Conservation (phyloP, 805 yeast species). For the Saccharomycopsis vini region DNA sequence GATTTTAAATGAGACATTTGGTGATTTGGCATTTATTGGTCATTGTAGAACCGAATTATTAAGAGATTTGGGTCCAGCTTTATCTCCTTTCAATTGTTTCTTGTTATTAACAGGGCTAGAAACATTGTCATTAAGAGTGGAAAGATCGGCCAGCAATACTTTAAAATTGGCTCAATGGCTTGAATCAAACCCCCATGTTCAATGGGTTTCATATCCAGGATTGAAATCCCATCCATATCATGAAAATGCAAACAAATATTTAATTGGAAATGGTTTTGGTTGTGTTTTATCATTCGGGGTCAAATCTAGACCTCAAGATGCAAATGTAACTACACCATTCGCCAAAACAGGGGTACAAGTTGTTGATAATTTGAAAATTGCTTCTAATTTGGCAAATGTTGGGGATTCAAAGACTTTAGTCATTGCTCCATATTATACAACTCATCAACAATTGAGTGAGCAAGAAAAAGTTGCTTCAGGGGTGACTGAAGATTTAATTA, state of each 20-base stretch:
- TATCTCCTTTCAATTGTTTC: constrained; percentile 85
- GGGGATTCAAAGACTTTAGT: constrained; percentile 95
- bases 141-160: constrained; percentile 83
- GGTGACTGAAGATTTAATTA: constrained; percentile 78
- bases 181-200: constrained; percentile 62
- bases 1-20: constrained; percentile 72
- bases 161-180: constrained; percentile 69
- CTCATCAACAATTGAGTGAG: constrained; percentile 84
- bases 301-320: constrained; percentile 42
- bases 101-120: constrained; percentile 85
- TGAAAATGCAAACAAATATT: constrained; percentile 74
- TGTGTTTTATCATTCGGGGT: constrained; percentile 88
- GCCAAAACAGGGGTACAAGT: constrained; percentile 72
- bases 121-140: constrained; percentile 87
- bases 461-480: constrained; percentile 78
- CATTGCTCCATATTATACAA: constrained; percentile 92
- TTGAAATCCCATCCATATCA: constrained; percentile 70
- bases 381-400: constrained; percentile 90
- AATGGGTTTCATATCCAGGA: constrained; percentile 92
- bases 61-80: constrained; percentile 86
- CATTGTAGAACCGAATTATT: constrained; percentile 76
- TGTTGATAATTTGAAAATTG: constrained; percentile 75
- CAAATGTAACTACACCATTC: constrained; percentile 50
- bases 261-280: constrained; percentile 65
- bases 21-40: constrained; percentile 67